phyloP scores from a whole-genome alignment of 2,329 filamentous ascomycete genomes.

The Ophiobolus disseminans region DNA sequence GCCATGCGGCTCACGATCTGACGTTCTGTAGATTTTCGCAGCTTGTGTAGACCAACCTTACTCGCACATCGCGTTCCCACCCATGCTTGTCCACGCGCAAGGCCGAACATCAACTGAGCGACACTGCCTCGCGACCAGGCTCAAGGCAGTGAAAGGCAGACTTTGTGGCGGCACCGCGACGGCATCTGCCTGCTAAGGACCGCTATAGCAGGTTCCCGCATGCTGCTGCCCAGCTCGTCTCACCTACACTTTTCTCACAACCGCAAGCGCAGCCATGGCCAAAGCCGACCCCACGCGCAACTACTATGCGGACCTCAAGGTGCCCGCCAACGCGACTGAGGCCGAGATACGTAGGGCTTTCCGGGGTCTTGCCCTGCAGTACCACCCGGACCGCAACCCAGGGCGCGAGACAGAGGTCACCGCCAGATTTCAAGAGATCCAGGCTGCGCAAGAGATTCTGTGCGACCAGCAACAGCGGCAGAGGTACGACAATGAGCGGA shows the following conservation, averaged over 20 bases:
- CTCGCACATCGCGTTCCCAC: constrained; percentile 32
- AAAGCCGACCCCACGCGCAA: constrained; percentile 73
- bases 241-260: constrained; percentile 1
- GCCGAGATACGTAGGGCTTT: constrained; percentile 87
- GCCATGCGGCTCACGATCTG: constrained; percentile 30
- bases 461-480: constrained; percentile 64
- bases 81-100: constrained; percentile 34
- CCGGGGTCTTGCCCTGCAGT: constrained; percentile 82
- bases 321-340: constrained; percentile 70
- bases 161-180: constrained; percentile 7
- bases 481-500: constrained; percentile 69
- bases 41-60: constrained; percentile 7
- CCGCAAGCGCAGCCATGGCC: constrained; percentile 60
- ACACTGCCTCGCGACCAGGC: constrained; percentile 36
- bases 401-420: constrained; percentile 81
- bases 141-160: constrained; percentile 24
- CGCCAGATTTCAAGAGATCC: constrained; percentile 83
- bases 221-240: background rate
- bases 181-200: constrained; percentile 26
- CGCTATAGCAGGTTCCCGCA: background rate
- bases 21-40: constrained; percentile 16
- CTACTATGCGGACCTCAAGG: constrained; percentile 85
- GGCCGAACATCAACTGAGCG: constrained; percentile 40
- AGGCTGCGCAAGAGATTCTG: constrained; percentile 82
- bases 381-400: constrained; percentile 88